Evolutionary conservation across 352 stramenopile genomes (phyloP).

Genomic region (Globisporangium apiculatum): DNA sequence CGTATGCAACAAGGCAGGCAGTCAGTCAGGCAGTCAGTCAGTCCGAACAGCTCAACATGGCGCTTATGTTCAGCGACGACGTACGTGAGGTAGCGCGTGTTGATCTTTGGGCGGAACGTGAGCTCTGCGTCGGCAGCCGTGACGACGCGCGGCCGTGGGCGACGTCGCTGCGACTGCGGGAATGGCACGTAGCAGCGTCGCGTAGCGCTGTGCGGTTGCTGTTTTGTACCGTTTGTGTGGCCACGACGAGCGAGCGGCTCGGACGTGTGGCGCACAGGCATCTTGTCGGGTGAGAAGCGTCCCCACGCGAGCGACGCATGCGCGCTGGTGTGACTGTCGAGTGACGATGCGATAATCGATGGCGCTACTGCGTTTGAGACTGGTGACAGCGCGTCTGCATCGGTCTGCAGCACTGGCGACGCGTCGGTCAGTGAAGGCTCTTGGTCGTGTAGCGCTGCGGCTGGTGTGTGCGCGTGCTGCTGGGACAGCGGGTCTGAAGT

Average conservation of each 20-base stretch:
- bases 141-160: slow-evolving; percentile 13
- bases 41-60: not conserved
- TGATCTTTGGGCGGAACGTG: slow-evolving; percentile 52
- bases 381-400: too few species aligned
- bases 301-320: slow-evolving; percentile 25
- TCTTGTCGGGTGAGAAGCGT: slow-evolving; percentile 42
- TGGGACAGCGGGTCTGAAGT: too few species aligned
- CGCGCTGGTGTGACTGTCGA: slow-evolving; percentile 1
- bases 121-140: slow-evolving; percentile 26
- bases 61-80: not conserved
- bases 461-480: not conserved
- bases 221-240: not conserved
- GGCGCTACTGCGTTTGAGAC: not conserved
- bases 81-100: slow-evolving; percentile 18
- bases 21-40: too few species aligned
- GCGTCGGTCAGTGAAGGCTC: not conserved
- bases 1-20: too few species aligned
- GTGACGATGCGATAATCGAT: not conserved
- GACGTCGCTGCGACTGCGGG: slow-evolving; percentile 10
- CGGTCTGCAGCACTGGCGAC: not conserved
- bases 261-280: slow-evolving; percentile 19
- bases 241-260: slow-evolving; percentile 3
- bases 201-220: not conserved
- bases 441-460: not conserved
- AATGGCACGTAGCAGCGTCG: slow-evolving; percentile 11